Evolutionary conservation across 495 filamentous ascomycete species (phyloP), one percentile per base, ranked within the genome.

Genomic region (Pseudomonodictys pantanalensis): DNA sequence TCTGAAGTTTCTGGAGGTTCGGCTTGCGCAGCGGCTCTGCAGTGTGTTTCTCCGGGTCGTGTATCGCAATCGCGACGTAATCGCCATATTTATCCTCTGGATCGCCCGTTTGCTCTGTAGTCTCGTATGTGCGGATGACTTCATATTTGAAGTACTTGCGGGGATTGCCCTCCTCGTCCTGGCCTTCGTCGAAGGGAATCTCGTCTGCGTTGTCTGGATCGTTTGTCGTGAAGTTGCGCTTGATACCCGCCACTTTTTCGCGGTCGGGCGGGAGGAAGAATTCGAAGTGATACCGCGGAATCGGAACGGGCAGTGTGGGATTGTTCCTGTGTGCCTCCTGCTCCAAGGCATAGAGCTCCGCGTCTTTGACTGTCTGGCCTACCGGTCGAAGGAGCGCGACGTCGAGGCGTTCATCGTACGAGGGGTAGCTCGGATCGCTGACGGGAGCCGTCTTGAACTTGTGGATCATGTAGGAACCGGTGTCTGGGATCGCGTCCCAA

Each of bases 391-490:
- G 78, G 39, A 98, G 73, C 56, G 84, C 88, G 33, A 86, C 81
- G 57, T 95, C 88, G 56, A 97, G 83, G 29, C 95, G 86, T 43
- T 79, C 78, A 69, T 97, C 93, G 69, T 92, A 91, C 7, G 25
- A 3, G 43, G 66, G 69, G 23, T 74, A 69, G 10, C 77, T 76
- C 1, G 17, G 79, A 70, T 30, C 78, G 30, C 43, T 73, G 7
- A 91, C 80, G 0, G 93, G 92, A 56, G 92, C 90, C 44, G 86
- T 89, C 38, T 81, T 78, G 74, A 97, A 97, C 62, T 97, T 97
- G 73, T 91, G 83, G 10, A 92, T 83, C 56, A 95, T 83, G 71
- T 90, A 97, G 15, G 86, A 85, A 52, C 90, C 90, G 24, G 84
- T 85, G 69, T 96, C 89, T n/a, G 91, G 87, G 68, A 92, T 86